Evolutionary conservation across 805 yeast genomes (phyloP).

Genomic region (Ogataea methylovora): DNA sequence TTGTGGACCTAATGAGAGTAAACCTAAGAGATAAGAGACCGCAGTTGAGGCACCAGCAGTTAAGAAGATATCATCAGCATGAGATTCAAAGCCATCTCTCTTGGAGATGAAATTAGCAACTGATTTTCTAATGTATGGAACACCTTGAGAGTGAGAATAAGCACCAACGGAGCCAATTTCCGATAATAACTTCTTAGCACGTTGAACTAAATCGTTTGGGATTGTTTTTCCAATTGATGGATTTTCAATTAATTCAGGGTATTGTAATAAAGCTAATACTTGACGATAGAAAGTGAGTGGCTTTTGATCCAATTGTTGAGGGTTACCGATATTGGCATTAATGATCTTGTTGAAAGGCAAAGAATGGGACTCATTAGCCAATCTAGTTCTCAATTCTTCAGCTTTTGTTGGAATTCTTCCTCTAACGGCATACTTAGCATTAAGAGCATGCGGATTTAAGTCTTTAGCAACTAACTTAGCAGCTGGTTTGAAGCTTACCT

Average conservation of each 20-base stretch:
- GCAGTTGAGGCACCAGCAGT: constrained; percentile 96
- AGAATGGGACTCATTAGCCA: constrained; percentile 47
- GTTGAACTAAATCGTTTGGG: constrained; percentile 62
- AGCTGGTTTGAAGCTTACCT: constrained; percentile 22
- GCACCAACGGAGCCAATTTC: constrained; percentile 87
- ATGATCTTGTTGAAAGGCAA: constrained; percentile 75
- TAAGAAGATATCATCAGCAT: constrained; percentile 68
- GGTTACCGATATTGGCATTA: constrained; percentile 94
- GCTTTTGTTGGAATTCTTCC: constrained; percentile 93
- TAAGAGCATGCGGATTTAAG: constrained; percentile 65
- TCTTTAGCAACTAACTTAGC: constrained; percentile 34
- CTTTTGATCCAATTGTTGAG: constrained; percentile 91
- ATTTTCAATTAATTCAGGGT: constrained; percentile 58
- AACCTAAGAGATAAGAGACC: constrained; percentile 68
- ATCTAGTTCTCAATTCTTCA: constrained; percentile 62
- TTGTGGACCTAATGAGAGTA: constrained; percentile 57
- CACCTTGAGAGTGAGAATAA: constrained; percentile 91
- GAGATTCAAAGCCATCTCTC: constrained; percentile 70
- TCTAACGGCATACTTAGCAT: constrained; percentile 93
- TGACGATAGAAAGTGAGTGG: constrained; percentile 96
- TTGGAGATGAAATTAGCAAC: constrained; percentile 73
- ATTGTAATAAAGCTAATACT: constrained; percentile 78
- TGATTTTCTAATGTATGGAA: constrained; percentile 57
- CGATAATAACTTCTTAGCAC: constrained; percentile 57
- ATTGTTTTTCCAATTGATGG: constrained; percentile 24